Evolutionary conservation across 257 asterid species (phyloP), one percentile per base, ranked within the genome.

Genomic region (Solanum lycopersicoides): DNA sequence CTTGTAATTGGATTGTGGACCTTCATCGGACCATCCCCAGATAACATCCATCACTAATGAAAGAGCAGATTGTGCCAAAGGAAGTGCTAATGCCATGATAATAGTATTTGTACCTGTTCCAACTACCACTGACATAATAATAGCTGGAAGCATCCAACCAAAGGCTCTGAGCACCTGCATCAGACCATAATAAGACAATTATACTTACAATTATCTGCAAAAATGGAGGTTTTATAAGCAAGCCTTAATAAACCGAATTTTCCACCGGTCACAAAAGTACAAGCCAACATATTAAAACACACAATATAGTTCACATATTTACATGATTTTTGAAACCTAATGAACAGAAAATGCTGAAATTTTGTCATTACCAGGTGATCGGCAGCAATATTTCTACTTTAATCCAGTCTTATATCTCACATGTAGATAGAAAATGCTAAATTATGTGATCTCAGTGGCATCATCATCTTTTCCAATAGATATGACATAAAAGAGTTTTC

Each of bases 131-230:
- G 95, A 93, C 88, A 92, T 85, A 63, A 90, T 37, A n/a, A 95
- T 88, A 3, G 95, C 97, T 37, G 99, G 99, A 89, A 95, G 87
- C 96, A 95, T 92, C 98, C 99, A 96, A 88, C 98, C 99, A 87
- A 94, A 93, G 87, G 97, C 92, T 87, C 88, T 88, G 86, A 95
- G 86, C 68, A 92, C 88, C 98, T 96, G 94, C 91, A 89, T 25
- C 37, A 83, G 69, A 86, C 30, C 84, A 79, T 79, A 47, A 79
- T 79, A 47, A 47, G 68, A 45, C 42, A 47, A 44, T 47, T 45
- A 7, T 47, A 79, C 68, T 47, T 79, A 28, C 18, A 74, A 21
- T 47, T 21, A 12, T 74, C 83, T 47, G 37, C 42, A 45, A n/a
- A 45, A 47, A 45, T 45, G 11, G 41, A 8, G 84, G 28, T 28